A percentile compares a stretch with the other conserved stretches of the same genome.
These are phyloP conservation scores for Globisporangium cylindrosporum DNA, from an alignment of 352 stramenopile species.

Conservation along the genomic window DNA sequence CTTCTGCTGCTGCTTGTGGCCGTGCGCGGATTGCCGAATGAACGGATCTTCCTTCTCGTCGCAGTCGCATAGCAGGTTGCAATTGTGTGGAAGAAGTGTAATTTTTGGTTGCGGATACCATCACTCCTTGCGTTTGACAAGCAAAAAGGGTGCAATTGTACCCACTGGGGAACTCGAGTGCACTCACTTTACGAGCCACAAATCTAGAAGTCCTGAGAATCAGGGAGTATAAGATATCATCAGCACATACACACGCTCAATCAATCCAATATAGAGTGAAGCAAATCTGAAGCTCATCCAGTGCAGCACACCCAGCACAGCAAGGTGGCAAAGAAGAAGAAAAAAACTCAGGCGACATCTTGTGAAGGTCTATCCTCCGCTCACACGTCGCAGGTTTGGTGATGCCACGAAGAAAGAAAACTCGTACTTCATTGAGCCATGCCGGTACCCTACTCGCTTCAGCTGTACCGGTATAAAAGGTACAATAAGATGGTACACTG, in stretches of 20 bases:
- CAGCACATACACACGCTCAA: not conserved
- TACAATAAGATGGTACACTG: not conserved
- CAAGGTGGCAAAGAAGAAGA: not conserved
- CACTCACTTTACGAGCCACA: not conserved
- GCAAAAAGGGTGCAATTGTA: not conserved
- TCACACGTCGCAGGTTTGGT: constrained; percentile 4
- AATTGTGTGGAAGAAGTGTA: not conserved
- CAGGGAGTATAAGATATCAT: not conserved
- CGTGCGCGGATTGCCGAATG: constrained; percentile 5
- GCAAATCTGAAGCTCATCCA: not conserved
- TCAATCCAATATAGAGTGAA: not conserved
- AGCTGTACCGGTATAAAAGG: not conserved
- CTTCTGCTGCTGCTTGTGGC: not conserved
- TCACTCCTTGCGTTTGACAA: constrained; percentile 1
- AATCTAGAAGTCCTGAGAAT: not conserved
- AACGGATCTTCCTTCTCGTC: not conserved
- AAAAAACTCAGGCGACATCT: not conserved
- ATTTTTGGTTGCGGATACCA: not conserved
- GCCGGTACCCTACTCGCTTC: not conserved
- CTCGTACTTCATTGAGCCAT: not conserved
- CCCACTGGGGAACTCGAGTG: not conserved
- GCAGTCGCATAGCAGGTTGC: not conserved
- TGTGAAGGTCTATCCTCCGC: not conserved
- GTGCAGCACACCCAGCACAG: not conserved
- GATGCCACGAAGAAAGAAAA: not conserved